Evolutionary conservation across 441 rosid species (phyloP), one percentile per base, ranked within the genome.

Genomic region (Omphalea diandra): DNA sequence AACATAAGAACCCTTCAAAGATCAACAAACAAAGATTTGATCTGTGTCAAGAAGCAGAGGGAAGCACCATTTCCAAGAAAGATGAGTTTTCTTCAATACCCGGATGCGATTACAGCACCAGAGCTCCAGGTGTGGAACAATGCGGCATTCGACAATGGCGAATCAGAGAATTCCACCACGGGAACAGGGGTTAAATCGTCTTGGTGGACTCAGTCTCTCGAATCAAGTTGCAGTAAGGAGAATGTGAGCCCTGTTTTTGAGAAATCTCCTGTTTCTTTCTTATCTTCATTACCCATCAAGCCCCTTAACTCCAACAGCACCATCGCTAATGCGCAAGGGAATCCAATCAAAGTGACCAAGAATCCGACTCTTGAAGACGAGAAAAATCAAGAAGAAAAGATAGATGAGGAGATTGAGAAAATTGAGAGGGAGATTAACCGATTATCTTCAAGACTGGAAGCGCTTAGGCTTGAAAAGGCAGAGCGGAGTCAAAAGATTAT

Each of bases 61-160:
- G n/a, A n/a, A n/a, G 20, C 33, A 33, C 20, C 24, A 24, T 57
- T 58, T 58, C 26, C 18, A 74, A 75, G 31, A 69, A 32, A 8
- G 67, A 90, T 93, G 97, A 83, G 86, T 78, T 72, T 82, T 27
- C 63, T 63, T 11, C 86, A 83, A 40, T 73, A 74, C 80, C 83
- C 84, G 49, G 89, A 86, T 72, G 77, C 75, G 55, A 53, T 80
- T 5, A 61, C 72, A 46, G 80, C 81, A 33, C 77, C 83, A 7
- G 85, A 87, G 71, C 86, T 91, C 53, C 97, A 91, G 82, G 73
- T 94, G 40, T 94, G 98, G 98, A 81, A 86, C 84, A 94, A 91
- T 75, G 98, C 90, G 6, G 89, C 97, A n/a, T 91, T 94, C 69
- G 97, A 94, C 80, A 85, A 83, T 33, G 89, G 86, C 9, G 90